Base-by-base conservation (phyloP, 495 filamentous ascomycete genomes). In the Aspergillus conjunctus region DNA sequence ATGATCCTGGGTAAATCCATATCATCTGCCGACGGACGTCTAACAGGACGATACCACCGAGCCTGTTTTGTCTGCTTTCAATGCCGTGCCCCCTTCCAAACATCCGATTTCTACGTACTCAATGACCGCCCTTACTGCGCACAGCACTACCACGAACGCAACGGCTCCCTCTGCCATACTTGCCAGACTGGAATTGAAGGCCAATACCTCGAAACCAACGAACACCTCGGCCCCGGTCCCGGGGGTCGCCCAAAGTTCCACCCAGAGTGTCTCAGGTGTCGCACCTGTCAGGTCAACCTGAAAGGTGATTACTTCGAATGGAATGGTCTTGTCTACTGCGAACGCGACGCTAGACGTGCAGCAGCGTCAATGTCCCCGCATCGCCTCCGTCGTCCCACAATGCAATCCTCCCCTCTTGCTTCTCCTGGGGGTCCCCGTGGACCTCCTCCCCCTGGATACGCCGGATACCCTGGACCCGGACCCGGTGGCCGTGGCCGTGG, bases 41-140 rank as follows among this genome's bases (percentile, higher is more conserved):
- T 98, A 5, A 96, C 93, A 2, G 94, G 94, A 1, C 87, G 92
- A 37, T 98, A 97, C 67, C 94, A 98, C 73, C 92, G 93, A 65
- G 81, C 87, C 14, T 98, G 94, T 68, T 98, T 98, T 71, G 90
- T 93, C 5, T 98, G 94, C 79, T 85, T 84, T 4, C 91, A 89
- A 7, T 98, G 94, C 77, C 75, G 76, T 12, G 82, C 84, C 22
- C 90, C 93, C 3, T 98, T 98, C 67, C 79, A 86, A 48, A 93
- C 93, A 0, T 82, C 91, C 2, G 93, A 94, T 54, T 98, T 98
- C 67, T 98, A 98, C 73, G 92, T 98, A 39, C 77, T 91, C 37
- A 77, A 90, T 63, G 90, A 98, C 72, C 77, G 85, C 9, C 94
- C 94, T 4, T 97, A 90, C 77, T 98, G 94, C 77, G 88, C 90